Conservation (phyloP, 352 stramenopile genomes). For the Pilasporangium apinafurcum region DNA sequence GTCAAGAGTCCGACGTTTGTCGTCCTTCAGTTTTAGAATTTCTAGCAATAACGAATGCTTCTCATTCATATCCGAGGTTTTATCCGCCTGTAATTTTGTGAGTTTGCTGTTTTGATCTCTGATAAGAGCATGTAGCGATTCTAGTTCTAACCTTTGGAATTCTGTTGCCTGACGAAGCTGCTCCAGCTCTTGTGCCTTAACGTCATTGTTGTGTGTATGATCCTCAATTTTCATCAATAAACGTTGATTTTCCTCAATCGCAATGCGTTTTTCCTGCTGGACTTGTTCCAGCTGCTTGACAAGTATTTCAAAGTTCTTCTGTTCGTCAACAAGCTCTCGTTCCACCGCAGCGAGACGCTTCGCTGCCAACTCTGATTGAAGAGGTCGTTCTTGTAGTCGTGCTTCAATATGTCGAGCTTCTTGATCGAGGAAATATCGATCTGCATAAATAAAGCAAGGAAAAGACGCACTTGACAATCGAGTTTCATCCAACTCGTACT, state of each 20-base stretch:
- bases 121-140: too few species aligned
- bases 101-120: too few species aligned
- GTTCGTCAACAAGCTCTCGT: conserved; percentile 56
- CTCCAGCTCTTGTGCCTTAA: not conserved
- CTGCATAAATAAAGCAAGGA: conserved; percentile 42
- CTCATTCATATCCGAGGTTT: conserved; percentile 19
- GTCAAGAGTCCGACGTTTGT: conserved; percentile 18
- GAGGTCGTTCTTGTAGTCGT: conserved; percentile 16
- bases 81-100: conserved; percentile 8
- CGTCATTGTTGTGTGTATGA: not conserved
- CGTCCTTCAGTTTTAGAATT: conserved; percentile 43
- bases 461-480: conserved; percentile 13
- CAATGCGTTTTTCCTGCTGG: conserved; percentile 17
- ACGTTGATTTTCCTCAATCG: not conserved
- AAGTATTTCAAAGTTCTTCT: conserved; percentile 61
- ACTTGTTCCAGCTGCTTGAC: conserved; percentile 51
- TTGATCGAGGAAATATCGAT: conserved; percentile 28
- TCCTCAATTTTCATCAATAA: not conserved
- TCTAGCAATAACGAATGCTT: conserved; percentile 39
- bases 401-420: conserved; percentile 16
- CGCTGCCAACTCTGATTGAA: conserved; percentile 23
- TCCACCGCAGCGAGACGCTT: conserved; percentile 60
- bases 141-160: too few species aligned
- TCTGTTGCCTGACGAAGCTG: too few species aligned
- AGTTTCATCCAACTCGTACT: conserved; percentile 3